These are phyloP conservation scores for Pleurotus pulmonarius DNA, from an alignment of 768 basidiomycete genomes.

Conservation along the genomic window DNA sequence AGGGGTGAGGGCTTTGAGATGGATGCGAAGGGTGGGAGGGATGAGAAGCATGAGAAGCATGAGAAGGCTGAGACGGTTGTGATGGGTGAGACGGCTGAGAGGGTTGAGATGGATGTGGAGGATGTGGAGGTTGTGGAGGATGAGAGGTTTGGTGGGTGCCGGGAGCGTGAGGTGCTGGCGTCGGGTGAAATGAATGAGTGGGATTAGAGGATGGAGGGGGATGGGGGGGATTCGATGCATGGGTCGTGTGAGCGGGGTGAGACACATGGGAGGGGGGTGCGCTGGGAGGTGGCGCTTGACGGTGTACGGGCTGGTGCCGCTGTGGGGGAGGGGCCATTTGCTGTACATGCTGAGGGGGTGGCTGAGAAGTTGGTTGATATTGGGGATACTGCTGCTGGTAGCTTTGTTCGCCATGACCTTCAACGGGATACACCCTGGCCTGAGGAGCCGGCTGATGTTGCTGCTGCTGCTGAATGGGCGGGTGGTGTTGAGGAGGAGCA, in stretches of 20 bases:
- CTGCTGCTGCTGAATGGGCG: constrained; percentile 11
- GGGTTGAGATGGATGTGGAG: constrained; percentile 1
- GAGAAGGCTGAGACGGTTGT: constrained; percentile 14
- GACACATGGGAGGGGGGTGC: constrained; percentile 16
- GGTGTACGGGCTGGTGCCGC: constrained; percentile 24
- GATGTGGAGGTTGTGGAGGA: constrained; percentile 15
- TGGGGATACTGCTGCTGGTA: constrained; percentile 8
- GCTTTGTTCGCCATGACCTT: constrained; percentile 10
- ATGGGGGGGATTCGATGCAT: constrained; percentile 1
- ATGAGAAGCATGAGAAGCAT: constrained; percentile 11
- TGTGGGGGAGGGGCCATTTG: constrained; percentile 15
- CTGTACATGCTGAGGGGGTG: constrained; percentile 20
- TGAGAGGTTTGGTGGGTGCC: constrained; percentile 8
- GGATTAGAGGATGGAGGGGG: constrained; percentile 4
- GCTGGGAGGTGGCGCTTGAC: constrained; percentile 15
- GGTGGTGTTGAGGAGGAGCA: constrained; percentile 14
- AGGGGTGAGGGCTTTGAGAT: constrained; percentile 15
- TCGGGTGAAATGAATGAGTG: constrained; percentile 1
- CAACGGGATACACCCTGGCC: constrained; percentile 14
- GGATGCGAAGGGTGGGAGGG: constrained; percentile 17
- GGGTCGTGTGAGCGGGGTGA: background rate
- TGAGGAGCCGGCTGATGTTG: constrained; percentile 11
- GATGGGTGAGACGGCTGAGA: constrained; percentile 16
- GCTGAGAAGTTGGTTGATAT: constrained; percentile 17
- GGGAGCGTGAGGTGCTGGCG: constrained; percentile 12